These are phyloP conservation scores for Lotus japonicus DNA, from an alignment of 306 rosid species.

Conservation along the genomic window DNA sequence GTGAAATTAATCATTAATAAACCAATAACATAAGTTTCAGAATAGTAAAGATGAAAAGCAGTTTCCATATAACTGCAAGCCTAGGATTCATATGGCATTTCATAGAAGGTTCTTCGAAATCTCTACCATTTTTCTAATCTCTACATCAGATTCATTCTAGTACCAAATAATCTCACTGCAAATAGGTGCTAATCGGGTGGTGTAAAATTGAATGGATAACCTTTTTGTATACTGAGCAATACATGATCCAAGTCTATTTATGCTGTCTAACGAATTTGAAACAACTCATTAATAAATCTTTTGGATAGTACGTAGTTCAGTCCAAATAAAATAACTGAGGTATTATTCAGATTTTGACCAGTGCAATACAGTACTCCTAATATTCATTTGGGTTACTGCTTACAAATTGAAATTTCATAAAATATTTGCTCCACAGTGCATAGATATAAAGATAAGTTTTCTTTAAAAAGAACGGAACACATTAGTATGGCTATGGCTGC, in stretches of 20 bases:
- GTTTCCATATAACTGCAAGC: too few relatives aligned
- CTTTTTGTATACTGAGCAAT: neutral
- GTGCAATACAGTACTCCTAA: neutral
- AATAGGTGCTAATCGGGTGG: too few relatives aligned
- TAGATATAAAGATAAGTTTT: neutral
- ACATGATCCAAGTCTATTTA: neutral
- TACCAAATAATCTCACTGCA: too few relatives aligned
- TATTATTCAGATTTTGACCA: neutral
- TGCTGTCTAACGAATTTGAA: neutral
- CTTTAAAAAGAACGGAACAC: neutral
- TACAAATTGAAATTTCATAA: neutral
- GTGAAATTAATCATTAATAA: too few relatives aligned
- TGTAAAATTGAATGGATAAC: neutral
- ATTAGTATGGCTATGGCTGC: neutral
- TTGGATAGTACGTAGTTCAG: neutral
- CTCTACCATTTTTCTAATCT: too few relatives aligned
- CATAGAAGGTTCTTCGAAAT: too few relatives aligned
- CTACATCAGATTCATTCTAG: too few relatives aligned
- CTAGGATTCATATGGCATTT: too few relatives aligned
- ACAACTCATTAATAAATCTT: neutral
- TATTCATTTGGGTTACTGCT: constrained; percentile 3
- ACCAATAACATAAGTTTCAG: too few relatives aligned
- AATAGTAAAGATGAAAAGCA: too few relatives aligned
- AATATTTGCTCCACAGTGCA: constrained; percentile 3
- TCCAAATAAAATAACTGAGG: constrained; percentile 9